phyloP scores from a whole-genome alignment of 1,284 basidiomycete species.

The Puccinia novopanici region DNA sequence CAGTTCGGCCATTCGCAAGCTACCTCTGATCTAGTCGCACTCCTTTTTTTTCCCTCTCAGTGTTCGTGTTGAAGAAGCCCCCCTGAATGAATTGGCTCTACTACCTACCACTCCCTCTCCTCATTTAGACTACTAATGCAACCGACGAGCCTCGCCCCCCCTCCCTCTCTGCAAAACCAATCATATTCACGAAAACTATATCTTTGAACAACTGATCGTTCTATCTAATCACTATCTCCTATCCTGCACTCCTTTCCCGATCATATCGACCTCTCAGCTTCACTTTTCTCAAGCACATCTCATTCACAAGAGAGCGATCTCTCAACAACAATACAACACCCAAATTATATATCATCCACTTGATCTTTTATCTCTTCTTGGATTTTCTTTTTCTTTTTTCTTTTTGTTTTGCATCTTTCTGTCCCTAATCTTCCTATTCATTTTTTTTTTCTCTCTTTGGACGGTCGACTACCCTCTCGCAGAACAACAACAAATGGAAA shows the following conservation, averaged over 20 bases:
- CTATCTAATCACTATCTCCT: too few species aligned
- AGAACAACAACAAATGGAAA: neutral
- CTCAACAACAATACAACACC: neutral
- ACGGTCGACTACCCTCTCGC: neutral
- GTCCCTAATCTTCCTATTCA: neutral
- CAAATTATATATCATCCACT: neutral
- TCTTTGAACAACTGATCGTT: neutral
- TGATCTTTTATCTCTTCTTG: neutral
- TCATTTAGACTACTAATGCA: neutral
- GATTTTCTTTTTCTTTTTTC: neutral
- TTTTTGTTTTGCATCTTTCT: neutral
- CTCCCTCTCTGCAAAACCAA: too few species aligned
- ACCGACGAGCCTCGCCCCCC: neutral
- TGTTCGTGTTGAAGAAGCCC: neutral
- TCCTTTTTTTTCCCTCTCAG: neutral
- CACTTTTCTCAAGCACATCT: slow-evolving; percentile 10
- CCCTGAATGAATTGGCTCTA: too few species aligned
- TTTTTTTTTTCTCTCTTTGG: neutral
- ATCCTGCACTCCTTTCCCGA: neutral
- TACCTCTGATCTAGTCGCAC: neutral
- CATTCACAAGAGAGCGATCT: neutral
- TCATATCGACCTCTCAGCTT: neutral
- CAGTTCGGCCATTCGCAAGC: neutral
- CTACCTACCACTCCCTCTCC: neutral
- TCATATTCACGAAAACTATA: too few species aligned